Evolutionary conservation across 1,284 basidiomycete genomes (phyloP).

Genomic region (Cutaneotrichosporon daszewskae): DNA sequence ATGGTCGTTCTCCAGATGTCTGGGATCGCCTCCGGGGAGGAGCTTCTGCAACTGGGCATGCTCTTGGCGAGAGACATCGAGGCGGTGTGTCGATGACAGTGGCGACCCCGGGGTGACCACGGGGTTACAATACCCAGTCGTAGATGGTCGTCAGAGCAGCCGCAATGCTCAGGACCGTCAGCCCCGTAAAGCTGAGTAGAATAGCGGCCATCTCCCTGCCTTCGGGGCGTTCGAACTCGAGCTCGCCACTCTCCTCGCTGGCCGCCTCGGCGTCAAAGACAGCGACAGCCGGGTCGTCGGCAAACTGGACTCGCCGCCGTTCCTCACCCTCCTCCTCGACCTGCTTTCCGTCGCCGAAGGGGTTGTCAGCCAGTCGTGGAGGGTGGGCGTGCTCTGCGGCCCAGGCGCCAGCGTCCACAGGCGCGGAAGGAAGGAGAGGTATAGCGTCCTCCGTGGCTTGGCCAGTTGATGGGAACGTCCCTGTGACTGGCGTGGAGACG

Average conservation of each 20-base stretch:
- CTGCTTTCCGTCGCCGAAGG: neutral
- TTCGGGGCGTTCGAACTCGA: constrained; percentile 30
- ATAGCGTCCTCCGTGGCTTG: neutral
- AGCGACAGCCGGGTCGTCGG: neutral
- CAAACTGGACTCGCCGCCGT: constrained; percentile 8
- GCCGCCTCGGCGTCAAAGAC: constrained; percentile 4
- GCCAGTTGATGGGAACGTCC: no score
- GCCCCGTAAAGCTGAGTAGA: constrained; percentile 20
- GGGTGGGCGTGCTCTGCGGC: constrained; percentile 3
- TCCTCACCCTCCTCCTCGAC: neutral
- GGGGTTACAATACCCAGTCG: constrained; percentile 36
- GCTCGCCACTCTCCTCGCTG: constrained; percentile 1
- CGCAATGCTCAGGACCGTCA: constrained; percentile 26
- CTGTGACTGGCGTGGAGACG: no score
- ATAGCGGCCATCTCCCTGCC: constrained; percentile 28
- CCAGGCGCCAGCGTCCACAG: constrained; percentile 4
- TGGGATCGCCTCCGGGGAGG: no score
- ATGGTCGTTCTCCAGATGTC: no score
- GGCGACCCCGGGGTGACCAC: no score
- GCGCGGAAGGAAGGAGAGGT: neutral
- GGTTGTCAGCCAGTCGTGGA: neutral
- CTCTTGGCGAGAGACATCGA: no score
- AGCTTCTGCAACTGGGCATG: no score
- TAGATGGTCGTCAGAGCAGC: constrained; percentile 40
- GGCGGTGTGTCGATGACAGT: no score